A percentile compares a stretch with the other conserved stretches of the same genome.
These are phyloP conservation scores for Abelmoschus esculentus DNA, from an alignment of 345 rosid genomes.

Conservation along the genomic window DNA sequence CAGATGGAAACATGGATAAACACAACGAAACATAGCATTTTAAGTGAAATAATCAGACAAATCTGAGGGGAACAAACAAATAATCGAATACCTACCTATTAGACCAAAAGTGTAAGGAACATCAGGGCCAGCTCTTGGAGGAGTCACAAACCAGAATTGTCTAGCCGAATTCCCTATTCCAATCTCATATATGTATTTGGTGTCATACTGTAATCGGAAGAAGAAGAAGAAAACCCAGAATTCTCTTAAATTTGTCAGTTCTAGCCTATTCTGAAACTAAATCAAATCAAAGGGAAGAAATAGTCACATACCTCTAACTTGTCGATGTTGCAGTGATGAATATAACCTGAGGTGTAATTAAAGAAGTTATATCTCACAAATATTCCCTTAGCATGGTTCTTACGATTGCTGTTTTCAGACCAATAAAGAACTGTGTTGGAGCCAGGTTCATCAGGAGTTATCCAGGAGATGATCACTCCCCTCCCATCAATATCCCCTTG, in stretches of 20 bases:
- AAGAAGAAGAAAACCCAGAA: neutral
- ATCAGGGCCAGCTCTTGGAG: conserved; percentile 71
- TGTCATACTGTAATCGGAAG: conserved; percentile 50
- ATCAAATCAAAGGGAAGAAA: neutral
- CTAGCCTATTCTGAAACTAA: neutral
- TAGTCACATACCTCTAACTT: conserved; percentile 47
- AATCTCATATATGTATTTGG: conserved; percentile 70
- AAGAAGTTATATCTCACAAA: conserved; percentile 46
- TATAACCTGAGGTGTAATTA: conserved; percentile 80
- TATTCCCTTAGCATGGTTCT: conserved; percentile 40
- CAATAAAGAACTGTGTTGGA: conserved; percentile 58
- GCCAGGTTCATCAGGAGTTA: conserved; percentile 65
- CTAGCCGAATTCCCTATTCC: conserved; percentile 53
- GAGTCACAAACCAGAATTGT: conserved; percentile 65
- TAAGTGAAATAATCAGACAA: neutral
- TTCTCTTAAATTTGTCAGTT: neutral
- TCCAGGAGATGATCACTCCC: conserved; percentile 76
- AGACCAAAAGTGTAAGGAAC: conserved; percentile 80
- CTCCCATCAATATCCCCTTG: conserved; percentile 80
- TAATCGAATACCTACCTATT: conserved; percentile 46
- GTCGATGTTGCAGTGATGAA: conserved; percentile 63
- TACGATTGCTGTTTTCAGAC: conserved; percentile 36
- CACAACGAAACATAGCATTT: neutral
- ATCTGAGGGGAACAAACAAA: neutral
- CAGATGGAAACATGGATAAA: neutral